phyloP scores from a whole-genome alignment of 768 basidiomycete species.

The Amanita rubescens region DNA sequence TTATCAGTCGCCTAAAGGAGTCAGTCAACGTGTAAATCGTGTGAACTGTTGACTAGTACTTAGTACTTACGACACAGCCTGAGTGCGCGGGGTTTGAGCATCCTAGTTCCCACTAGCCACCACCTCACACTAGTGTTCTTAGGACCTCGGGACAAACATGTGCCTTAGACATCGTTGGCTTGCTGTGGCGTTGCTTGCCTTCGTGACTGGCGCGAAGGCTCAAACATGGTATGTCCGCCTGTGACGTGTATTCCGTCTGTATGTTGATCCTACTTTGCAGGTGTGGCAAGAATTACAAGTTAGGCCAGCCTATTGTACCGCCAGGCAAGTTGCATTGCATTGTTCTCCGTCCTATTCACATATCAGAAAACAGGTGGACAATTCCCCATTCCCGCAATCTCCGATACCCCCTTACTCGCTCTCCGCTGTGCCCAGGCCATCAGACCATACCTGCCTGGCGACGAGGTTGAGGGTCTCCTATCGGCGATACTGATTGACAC shows the following conservation, averaged over 20 bases:
- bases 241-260: background rate
- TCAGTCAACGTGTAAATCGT: no score
- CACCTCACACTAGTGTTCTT: no score
- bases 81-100: no score
- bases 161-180: no score
- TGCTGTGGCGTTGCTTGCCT: no score
- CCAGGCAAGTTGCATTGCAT: constrained; percentile 30
- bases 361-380: constrained; percentile 26
- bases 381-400: constrained; percentile 32
- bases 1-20: no score
- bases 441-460: constrained; percentile 53
- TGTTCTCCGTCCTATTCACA: constrained; percentile 6
- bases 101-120: no score
- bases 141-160: no score
- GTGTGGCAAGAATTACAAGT: constrained; percentile 54
- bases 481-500: constrained; percentile 46
- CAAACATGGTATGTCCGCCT: constrained; percentile 4
- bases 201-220: background rate
- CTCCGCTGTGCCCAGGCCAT: constrained; percentile 52
- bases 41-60: no score
- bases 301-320: constrained; percentile 29
- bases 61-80: no score
- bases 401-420: constrained; percentile 38
- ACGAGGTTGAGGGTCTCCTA: constrained; percentile 21
- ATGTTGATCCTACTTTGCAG: constrained; percentile 12